Base-by-base conservation (phyloP, 2,329 filamentous ascomycete species). In the Fusarium keratoplasticum region DNA sequence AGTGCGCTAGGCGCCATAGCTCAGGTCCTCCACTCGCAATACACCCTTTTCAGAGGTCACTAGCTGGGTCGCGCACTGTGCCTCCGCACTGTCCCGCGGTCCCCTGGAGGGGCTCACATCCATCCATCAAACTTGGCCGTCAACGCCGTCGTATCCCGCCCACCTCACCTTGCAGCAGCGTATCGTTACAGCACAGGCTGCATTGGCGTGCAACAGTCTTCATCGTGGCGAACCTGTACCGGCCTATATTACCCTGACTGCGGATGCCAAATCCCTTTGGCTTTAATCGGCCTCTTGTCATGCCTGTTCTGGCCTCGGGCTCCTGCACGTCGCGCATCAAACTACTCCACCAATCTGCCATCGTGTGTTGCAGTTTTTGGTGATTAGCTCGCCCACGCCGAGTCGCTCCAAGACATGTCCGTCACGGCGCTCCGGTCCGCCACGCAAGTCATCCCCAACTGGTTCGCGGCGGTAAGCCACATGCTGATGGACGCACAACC, bases 161-260 rank as follows among this genome's bases (percentile, higher is more conserved):
- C 76, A 78, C 73, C 71, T 78, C 76, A 78, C 72, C 73, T 67
- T 76, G 76, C 76, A 77, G 67, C 67, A 71, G 66, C 71, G 64
- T 52, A 78, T 76, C 68, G 77, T 77, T 77, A 71, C 76, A 79
- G 64, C 58, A 70, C 35, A 33, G 73, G 67, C 73, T 68, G 73
- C 70, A 73, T 71, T 67, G 44, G 55, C 64, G 57, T 67, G 60
- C 64, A 47, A 59, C 58, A 73, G 64, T 54, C 36, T 61, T 67
- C 64, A 66, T 73, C 35, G 63, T 75, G 72, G 72, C 72, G 62
- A 54, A 75, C 54, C 47, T 42, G 47, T 44, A 72, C 35, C 55
- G 55, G 55, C 35, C 55, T 58, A 58, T 58, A 40, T 58, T 40
- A 58, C 55, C 35, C 55, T 40, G 22, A 31, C 47, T 54, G 47